Conservation (phyloP, 306 rosid genomes). For the Prunus mume region DNA sequence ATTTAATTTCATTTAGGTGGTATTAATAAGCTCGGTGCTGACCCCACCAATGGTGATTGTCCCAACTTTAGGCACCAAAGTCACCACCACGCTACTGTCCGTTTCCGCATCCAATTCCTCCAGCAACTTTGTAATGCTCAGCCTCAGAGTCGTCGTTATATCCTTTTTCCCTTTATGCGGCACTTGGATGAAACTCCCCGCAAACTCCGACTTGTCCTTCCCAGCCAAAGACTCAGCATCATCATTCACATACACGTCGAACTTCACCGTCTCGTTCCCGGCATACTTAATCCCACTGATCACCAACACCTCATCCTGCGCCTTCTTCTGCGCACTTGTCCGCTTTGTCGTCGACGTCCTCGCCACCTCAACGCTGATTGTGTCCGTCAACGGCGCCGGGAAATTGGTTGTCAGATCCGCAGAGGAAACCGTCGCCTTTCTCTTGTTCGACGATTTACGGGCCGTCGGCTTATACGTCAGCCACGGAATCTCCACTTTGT, state of each 20-base stretch:
- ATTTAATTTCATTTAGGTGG: background rate
- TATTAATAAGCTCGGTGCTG: conserved; percentile 31
- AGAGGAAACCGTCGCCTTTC: background rate
- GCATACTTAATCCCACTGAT: conserved; percentile 50
- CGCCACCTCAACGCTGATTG: conserved; percentile 41
- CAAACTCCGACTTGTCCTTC: conserved; percentile 58
- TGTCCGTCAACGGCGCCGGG: conserved; percentile 39
- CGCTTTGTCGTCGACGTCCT: conserved; percentile 48
- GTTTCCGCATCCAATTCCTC: conserved; percentile 71
- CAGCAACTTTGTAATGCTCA: conserved; percentile 57
- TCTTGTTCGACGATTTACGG: conserved; percentile 15
- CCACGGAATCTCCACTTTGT: conserved; percentile 60
- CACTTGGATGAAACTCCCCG: conserved; percentile 77
- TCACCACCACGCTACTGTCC: conserved; percentile 58
- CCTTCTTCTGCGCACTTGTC: conserved; percentile 35
- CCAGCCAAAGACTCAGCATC: conserved; percentile 47
- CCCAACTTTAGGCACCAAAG: conserved; percentile 58
- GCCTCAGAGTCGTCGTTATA: conserved; percentile 33
- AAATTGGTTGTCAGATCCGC: background rate
- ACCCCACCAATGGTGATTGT: conserved; percentile 32
- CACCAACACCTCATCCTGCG: conserved; percentile 44
- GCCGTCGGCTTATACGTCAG: conserved; percentile 38
- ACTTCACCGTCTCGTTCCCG: conserved; percentile 34
- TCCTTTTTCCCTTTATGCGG: conserved; percentile 50
- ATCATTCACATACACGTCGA: conserved; percentile 73